Evolutionary conservation across 352 stramenopile species (phyloP), one percentile per base, ranked within the genome.

Genomic region (Phytopythium chamaehyphon): DNA sequence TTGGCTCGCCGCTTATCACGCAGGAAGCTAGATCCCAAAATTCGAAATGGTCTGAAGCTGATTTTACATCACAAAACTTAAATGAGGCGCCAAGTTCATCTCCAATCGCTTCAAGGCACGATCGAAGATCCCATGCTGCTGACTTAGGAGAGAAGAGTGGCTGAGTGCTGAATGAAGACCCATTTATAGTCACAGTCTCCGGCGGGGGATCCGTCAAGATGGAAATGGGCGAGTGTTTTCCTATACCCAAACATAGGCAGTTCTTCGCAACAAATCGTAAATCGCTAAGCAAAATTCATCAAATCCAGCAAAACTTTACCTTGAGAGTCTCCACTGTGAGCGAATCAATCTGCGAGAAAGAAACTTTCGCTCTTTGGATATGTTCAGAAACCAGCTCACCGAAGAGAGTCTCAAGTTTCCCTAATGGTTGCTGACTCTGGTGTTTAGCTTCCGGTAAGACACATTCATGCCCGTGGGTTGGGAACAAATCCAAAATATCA

Each of bases 321-420:
- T 72, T 64, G 4, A 69, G 21, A 9, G 62, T 18, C 47, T 72
- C 59, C 14, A 24, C 48, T 14, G 62, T 64, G 12, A 63, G 40
- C 1, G 59, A 49, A 15, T 63, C 60, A 8, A 59, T 46, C 1
- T 47, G 39, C 21, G 69, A 48, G 8, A 69, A 51, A 12, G 57
- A 24, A 19, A 55, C 44, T 3, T 26, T 53, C 18, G 47, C 38
- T 21, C 49, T 24, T 16, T 47, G 40, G 8, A 47, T 26, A 2
- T 26, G 22, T 6, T 19, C 3, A 47, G 40, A 14, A 26, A 66
- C n/a, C 2, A 31, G 47, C 14, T 51, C 42, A 2, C 57, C 16
- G 22, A 64, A 24, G 6, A 24, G 48, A 0, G 23, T 4, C 0
- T 55, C 59, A 50, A 65, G 28, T 9, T 10, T 33, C 28, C 28